Conservation (phyloP, 805 yeast species). For the Wickerhamiella cacticola region DNA sequence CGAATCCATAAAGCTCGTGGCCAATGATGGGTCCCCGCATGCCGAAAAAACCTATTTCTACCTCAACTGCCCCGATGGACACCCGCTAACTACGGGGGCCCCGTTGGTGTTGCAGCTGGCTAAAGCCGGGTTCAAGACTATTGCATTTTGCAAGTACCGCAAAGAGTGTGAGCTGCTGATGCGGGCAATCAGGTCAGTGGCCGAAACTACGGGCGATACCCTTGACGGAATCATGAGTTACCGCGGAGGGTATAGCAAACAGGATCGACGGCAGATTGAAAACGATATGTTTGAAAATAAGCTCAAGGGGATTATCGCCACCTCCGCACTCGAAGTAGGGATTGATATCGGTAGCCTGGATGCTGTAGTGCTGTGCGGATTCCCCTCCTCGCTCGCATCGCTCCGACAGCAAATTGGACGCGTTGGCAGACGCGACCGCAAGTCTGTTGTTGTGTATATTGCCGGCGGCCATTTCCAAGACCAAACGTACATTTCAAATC, state of each 20-base stretch:
- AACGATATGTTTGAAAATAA: slow-evolving; percentile 81
- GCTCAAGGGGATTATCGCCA: slow-evolving; percentile 76
- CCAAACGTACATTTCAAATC: slow-evolving; percentile 65
- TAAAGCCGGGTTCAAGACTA: slow-evolving; percentile 55
- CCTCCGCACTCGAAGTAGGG: slow-evolving; percentile 92
- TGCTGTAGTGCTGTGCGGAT: slow-evolving; percentile 85
- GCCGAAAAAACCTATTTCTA: slow-evolving; percentile 64
- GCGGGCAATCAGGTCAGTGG: slow-evolving; percentile 59
- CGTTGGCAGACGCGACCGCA: slow-evolving; percentile 77
- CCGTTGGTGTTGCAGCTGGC: slow-evolving; percentile 56
- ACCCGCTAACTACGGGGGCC: slow-evolving; percentile 66
- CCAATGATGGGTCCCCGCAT: slow-evolving; percentile 79
- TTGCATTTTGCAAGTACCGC: slow-evolving; percentile 82
- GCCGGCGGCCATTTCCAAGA: slow-evolving; percentile 74
- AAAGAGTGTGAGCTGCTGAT: slow-evolving; percentile 75
- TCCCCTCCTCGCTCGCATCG: slow-evolving; percentile 76
- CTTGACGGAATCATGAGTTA: slow-evolving; percentile 73
- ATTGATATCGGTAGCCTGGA: slow-evolving; percentile 89
- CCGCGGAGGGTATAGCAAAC: slow-evolving; percentile 85
- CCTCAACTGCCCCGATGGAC: slow-evolving; percentile 72
- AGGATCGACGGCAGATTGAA: slow-evolving; percentile 80
- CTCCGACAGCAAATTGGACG: slow-evolving; percentile 95
- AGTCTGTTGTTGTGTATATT: slow-evolving; percentile 73
- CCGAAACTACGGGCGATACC: slow-evolving; percentile 32
- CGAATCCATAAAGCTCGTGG: slow-evolving; percentile 44